Evolutionary conservation across 257 asterid genomes (phyloP).

Genomic region (Nicotiana sylvestris): DNA sequence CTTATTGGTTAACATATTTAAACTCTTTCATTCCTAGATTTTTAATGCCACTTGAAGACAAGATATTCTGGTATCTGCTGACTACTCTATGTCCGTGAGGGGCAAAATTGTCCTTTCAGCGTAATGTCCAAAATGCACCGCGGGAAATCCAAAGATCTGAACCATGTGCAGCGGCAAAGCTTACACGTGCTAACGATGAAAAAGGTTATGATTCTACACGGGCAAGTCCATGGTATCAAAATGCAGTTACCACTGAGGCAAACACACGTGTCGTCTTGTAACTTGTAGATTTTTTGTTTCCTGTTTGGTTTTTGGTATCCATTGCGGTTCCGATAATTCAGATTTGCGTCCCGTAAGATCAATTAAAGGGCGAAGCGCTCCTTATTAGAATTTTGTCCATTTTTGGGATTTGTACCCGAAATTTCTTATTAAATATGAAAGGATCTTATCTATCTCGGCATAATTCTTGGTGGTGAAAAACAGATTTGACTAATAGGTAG

Average conservation of each 20-base stretch:
- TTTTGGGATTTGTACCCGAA: no score
- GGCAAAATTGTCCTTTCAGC: background rate
- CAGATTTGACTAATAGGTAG: no score
- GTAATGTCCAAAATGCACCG: background rate
- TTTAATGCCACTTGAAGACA: background rate
- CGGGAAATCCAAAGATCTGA: background rate
- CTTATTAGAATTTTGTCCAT: no score
- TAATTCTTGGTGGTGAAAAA: no score
- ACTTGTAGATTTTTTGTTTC: no score
- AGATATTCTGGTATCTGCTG: background rate
- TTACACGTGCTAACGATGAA: background rate
- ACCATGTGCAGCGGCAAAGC: conserved; percentile 1
- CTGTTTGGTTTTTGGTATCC: no score
- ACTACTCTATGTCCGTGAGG: background rate
- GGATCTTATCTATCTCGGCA: no score
- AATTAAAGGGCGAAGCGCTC: no score
- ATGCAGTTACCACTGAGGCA: no score
- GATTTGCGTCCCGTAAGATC: no score
- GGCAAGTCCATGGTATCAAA: background rate
- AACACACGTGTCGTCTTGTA: background rate
- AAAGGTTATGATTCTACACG: background rate
- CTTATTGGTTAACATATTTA: background rate
- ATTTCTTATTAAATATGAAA: no score
- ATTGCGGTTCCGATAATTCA: no score
- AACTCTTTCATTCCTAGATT: background rate